Percentiles rank a stretch among this genome's conserved stretches.
Conservation (phyloP, 108 stramenopile species). For the Schizochytrium sp. region DNA sequence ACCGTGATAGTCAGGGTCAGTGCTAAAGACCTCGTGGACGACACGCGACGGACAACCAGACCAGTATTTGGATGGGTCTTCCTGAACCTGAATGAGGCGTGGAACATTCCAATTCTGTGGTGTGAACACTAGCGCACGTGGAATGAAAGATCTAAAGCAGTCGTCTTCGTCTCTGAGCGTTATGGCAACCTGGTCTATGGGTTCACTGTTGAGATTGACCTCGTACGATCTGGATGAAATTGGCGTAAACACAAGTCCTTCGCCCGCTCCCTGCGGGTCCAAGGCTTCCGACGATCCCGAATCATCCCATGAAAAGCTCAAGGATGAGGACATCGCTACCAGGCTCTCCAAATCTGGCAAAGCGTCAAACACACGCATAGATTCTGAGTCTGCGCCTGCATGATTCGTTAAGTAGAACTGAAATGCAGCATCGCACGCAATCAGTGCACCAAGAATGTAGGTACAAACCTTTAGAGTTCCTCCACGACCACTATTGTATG, state of each 20-base stretch:
- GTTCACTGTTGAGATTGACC: conserved; percentile 4
- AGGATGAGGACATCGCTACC: conserved; percentile 11
- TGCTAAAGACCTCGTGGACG: conserved; percentile 58
- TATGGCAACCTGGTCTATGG: conserved; percentile 5
- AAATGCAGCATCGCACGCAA: conserved; percentile 17
- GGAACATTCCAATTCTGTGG: conserved; percentile 10
- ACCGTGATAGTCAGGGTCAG: conserved; percentile 4
- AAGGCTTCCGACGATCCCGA: not conserved
- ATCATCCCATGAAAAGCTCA: conserved; percentile 21
- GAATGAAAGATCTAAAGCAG: conserved; percentile 24
- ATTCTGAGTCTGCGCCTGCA: not conserved
- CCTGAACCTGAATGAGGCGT: conserved; percentile 12
- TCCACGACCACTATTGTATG: not conserved
- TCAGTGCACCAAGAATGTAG: not conserved
- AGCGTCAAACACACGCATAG: conserved; percentile 8
- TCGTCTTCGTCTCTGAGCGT: conserved; percentile 45
- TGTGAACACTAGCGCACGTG: conserved; percentile 3
- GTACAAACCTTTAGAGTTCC: not conserved
- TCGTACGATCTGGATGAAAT: conserved; percentile 36
- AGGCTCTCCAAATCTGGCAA: conserved; percentile 7
- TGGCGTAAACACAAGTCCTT: not conserved
- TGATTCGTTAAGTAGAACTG: not conserved
- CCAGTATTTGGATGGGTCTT: not conserved
- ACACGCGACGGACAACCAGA: not conserved
- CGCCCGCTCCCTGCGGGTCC: conserved; percentile 16